Base-by-base conservation (phyloP, 2,329 filamentous ascomycete species). In the Neurospora crassa region DNA sequence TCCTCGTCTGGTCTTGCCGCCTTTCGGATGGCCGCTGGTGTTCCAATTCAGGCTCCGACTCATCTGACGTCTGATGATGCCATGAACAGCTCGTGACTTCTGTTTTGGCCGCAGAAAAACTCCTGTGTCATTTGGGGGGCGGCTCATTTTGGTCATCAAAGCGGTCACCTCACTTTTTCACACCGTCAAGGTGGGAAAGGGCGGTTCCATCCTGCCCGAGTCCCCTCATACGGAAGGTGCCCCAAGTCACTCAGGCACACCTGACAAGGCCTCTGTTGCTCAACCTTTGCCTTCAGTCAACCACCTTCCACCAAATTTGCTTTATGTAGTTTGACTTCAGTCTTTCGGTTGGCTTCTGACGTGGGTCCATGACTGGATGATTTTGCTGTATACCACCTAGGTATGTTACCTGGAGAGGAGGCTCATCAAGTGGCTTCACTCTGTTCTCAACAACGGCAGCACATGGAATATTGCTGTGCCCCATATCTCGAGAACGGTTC, bases 391-490 rank as follows among this genome's bases (percentile, higher is more conserved):
- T 5, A 34, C 1, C 24, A n/a, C n/a, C n/a, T n/a, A n/a, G n/a
- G n/a, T n/a, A 29, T 2, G 14, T 34, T 53, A 20, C 45, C 20
- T 29, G 20, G 14, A 34, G 24, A 11, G 2, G 1, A 18, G 14
- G 24, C 24, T 11, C 4, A 18, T 5, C 14, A 34, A 11, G 1
- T 34, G 53, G 24, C 24, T 34, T 63, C 53, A 18, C 12, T 34
- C 14, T 59, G 14, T 10, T 10, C 6, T 10, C 29, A 34, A 18
- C 24, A 63, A 29, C 24, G 24, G 7, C 7, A 63, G 5, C 14
- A 18, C 1, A 0, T 40, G 40, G 10, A 40, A 8, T 3, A 3
- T 29, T 5, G 7, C 24, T 1, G 3, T 1, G 3, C 34, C 8
- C 24, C 1, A 34, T 16, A 7, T 63, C 14, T 18, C 3, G 10